phyloP scores from a whole-genome alignment of 768 basidiomycete species.

The Kwoniella newhampshirensis region DNA sequence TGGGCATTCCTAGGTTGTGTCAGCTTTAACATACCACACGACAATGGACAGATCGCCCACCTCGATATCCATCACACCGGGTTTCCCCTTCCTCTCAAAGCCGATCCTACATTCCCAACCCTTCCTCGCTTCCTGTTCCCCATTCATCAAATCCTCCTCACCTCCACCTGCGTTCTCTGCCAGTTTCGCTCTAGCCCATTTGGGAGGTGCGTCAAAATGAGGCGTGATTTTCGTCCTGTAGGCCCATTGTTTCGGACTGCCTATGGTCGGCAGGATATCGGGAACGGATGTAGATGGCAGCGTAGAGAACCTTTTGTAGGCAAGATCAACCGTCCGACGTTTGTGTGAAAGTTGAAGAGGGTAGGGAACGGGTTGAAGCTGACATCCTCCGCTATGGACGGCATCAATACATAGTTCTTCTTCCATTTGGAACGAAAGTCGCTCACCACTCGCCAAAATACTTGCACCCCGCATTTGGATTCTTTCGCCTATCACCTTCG shows the following conservation, averaged over 20 bases:
- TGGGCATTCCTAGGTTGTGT: slow-evolving; percentile 70
- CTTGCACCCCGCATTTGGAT: slow-evolving; percentile 67
- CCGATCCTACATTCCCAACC: slow-evolving; percentile 76
- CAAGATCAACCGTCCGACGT: slow-evolving; percentile 48
- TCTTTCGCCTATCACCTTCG: slow-evolving; percentile 64
- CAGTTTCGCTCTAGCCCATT: slow-evolving; percentile 56
- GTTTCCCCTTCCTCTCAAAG: slow-evolving; percentile 76
- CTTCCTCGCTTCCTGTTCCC: slow-evolving; percentile 14
- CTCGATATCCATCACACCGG: slow-evolving; percentile 85
- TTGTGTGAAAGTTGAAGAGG: slow-evolving; percentile 82
- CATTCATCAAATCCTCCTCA: slow-evolving; percentile 27
- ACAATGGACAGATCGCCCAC: slow-evolving; percentile 53
- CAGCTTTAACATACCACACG: neutral
- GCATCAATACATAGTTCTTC: too few species aligned
- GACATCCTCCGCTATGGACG: slow-evolving; percentile 66
- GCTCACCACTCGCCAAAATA: slow-evolving; percentile 79
- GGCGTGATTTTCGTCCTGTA: slow-evolving; percentile 98
- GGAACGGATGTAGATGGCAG: slow-evolving; percentile 65
- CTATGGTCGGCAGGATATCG: slow-evolving; percentile 67
- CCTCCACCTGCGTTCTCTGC: slow-evolving; percentile 16
- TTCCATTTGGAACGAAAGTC: neutral
- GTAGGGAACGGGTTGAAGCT: slow-evolving; percentile 89
- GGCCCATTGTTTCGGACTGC: slow-evolving; percentile 83
- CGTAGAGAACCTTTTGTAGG: slow-evolving; percentile 41
- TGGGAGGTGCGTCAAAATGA: slow-evolving; percentile 76